Evolutionary conservation across 192 early-diverging fungal genomes (phyloP).

Genomic region (Coemansia sp.): DNA sequence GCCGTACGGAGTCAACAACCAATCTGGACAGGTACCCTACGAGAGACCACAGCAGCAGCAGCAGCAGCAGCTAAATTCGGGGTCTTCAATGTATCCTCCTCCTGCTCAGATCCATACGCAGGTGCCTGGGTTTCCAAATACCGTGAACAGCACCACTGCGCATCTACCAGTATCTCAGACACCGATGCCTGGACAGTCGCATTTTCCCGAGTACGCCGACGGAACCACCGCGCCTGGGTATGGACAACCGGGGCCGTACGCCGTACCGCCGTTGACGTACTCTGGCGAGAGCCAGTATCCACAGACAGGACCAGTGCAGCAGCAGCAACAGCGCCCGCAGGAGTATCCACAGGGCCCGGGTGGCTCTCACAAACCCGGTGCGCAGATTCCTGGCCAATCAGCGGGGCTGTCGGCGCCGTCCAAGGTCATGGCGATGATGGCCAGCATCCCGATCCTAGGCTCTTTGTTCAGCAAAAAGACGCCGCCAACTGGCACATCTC

Average conservation of each 20-base stretch:
- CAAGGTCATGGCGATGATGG: constrained; percentile 43
- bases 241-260: not conserved
- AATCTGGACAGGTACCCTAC: not conserved
- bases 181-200: constrained; percentile 37
- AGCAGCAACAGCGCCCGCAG: not conserved
- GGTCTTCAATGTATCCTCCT: not conserved
- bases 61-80: constrained; percentile 14
- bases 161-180: constrained; percentile 11
- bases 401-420: constrained; percentile 4
- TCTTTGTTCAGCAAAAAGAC: constrained; percentile 37
- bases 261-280: not conserved
- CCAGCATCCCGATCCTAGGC: constrained; percentile 43
- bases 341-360: not conserved
- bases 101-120: not conserved
- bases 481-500: not conserved
- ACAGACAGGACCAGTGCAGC: no score
- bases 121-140: constrained; percentile 1
- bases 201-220: not conserved
- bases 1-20: not conserved
- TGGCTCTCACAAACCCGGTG: not conserved
- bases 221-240: no score
- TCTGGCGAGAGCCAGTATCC: constrained; percentile 14
- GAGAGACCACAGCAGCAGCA: constrained; percentile 7
- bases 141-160: not conserved
- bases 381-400: not conserved